phyloP scores from a whole-genome alignment of 345 rosid genomes.

The Corymbia maculata region DNA sequence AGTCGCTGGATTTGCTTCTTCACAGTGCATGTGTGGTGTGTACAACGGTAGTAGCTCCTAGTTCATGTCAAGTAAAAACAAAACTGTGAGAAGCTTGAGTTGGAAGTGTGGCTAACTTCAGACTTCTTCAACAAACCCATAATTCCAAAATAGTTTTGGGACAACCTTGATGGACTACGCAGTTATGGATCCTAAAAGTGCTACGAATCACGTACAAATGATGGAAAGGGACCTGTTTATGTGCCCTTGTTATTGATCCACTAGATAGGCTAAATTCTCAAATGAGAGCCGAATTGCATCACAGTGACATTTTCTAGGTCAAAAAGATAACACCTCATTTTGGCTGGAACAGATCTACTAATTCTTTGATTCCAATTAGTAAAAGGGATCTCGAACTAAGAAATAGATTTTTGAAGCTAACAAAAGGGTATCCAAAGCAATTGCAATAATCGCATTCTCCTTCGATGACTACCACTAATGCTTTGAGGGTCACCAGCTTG shows the following conservation, averaged over 20 bases:
- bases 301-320: background rate
- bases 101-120: background rate
- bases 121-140: background rate
- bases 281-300: background rate
- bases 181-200: background rate
- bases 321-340: background rate
- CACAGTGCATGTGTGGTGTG: conserved; percentile 91
- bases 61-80: background rate
- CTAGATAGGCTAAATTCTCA: background rate
- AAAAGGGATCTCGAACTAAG: too few species aligned
- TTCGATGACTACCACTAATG: background rate
- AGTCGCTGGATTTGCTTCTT: conserved; percentile 93
- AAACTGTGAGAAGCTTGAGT: background rate
- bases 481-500: background rate
- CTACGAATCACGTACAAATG: background rate
- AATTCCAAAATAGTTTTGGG: background rate
- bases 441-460: background rate
- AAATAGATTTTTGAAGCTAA: too few species aligned
- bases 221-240: background rate
- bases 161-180: background rate
- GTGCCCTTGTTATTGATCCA: background rate
- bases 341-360: too few species aligned
- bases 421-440: too few species aligned
- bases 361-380: too few species aligned
- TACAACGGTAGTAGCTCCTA: conserved; percentile 92